These are phyloP conservation scores for Tricholoma matsutake DNA, from an alignment of 768 basidiomycete genomes.

Conservation along the genomic window DNA sequence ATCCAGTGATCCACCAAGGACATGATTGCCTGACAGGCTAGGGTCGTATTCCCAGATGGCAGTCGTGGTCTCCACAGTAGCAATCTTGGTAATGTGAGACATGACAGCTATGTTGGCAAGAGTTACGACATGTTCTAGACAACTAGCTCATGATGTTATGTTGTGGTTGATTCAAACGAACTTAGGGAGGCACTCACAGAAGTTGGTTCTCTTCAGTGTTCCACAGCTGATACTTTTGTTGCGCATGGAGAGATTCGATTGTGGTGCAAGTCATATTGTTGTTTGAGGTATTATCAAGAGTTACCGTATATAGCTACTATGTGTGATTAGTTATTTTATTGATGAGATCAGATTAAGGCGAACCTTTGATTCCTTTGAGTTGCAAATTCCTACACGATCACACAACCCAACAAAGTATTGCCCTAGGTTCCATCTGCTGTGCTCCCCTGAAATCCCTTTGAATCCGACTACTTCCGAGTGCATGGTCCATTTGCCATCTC, in stretches of 20 bases:
- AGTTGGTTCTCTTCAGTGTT: conserved; percentile 14
- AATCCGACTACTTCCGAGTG: conserved; percentile 20
- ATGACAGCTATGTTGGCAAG: conserved; percentile 19
- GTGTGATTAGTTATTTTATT: conserved; percentile 4
- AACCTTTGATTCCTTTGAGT: conserved; percentile 16
- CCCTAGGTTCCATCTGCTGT: conserved; percentile 25
- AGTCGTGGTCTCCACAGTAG: conserved; percentile 19
- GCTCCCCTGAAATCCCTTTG: conserved; percentile 17
- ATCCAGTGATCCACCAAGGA: conserved; percentile 6
- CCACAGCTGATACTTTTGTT: conserved; percentile 10
- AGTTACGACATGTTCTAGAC: conserved; percentile 24
- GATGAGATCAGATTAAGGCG: background rate
- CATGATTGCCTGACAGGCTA: conserved; percentile 13
- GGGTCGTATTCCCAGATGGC: conserved; percentile 36
- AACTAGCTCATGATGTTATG: conserved; percentile 11
- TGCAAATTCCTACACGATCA: conserved; percentile 22
- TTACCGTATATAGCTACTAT: conserved; percentile 17
- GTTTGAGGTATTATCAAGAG: conserved; percentile 22
- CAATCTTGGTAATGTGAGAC: conserved; percentile 23
- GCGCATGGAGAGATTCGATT: conserved; percentile 13
- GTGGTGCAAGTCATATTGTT: conserved; percentile 18
- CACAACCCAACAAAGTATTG: conserved; percentile 21
- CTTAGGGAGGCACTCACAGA: conserved; percentile 7
- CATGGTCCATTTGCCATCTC: conserved; percentile 20
- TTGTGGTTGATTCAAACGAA: background rate